A percentile compares a stretch with the other conserved stretches of the same genome.
Evolutionary conservation across 768 basidiomycete species (phyloP).

Genomic region (Mycena galericulata): DNA sequence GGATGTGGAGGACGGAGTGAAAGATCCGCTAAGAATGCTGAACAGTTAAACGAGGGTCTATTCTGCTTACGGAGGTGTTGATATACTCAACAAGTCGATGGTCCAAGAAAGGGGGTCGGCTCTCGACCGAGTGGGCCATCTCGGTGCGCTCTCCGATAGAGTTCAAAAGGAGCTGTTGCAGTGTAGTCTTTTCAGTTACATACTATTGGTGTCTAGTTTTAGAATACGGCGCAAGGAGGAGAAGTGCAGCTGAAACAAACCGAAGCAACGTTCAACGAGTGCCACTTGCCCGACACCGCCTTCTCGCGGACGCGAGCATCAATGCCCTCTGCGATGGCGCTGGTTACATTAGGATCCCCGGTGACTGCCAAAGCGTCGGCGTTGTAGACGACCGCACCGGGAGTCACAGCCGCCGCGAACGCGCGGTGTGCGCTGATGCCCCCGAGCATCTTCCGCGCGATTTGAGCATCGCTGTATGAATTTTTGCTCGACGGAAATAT

Average conservation of each 20-base stretch:
- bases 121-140: slow-evolving; percentile 25
- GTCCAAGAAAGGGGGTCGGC: slow-evolving; percentile 28
- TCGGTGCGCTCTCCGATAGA: slow-evolving; percentile 20
- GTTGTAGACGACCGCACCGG: not conserved
- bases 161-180: slow-evolving; percentile 17
- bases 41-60: too few relatives aligned
- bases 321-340: slow-evolving; percentile 1
- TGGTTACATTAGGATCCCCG: not conserved
- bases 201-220: slow-evolving; percentile 1
- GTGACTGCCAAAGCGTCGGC: not conserved
- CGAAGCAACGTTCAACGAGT: slow-evolving; percentile 6
- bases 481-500: not conserved
- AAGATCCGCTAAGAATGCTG: too few relatives aligned
- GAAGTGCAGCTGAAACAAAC: not conserved
- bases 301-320: slow-evolving; percentile 18
- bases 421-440: not conserved
- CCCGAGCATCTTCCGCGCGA: not conserved
- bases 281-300: slow-evolving; percentile 11
- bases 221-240: not conserved
- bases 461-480: not conserved
- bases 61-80: slow-evolving; percentile 22
- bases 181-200: slow-evolving; percentile 9
- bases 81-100: slow-evolving; percentile 28
- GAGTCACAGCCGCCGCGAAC: not conserved
- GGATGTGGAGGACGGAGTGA: not conserved